phyloP scores from a whole-genome alignment of 768 basidiomycete species.

The Mycena rosella region DNA sequence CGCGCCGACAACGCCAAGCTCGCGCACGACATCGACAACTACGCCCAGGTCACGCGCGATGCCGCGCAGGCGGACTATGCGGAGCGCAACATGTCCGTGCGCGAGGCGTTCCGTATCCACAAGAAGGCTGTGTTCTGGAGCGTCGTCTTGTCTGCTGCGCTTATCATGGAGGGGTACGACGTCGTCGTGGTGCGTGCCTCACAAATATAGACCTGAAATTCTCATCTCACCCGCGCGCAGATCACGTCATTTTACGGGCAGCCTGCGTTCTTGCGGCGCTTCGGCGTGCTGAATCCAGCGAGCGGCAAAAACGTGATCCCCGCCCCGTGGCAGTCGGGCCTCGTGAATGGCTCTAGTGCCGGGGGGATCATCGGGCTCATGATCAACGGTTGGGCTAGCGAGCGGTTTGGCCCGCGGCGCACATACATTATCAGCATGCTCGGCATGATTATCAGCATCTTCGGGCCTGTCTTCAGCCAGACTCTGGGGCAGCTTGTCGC shows the following conservation, averaged over 20 bases:
- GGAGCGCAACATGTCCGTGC: constrained; percentile 37
- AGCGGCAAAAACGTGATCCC: constrained; percentile 32
- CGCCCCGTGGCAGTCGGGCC: constrained; percentile 40
- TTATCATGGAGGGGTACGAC: constrained; percentile 44
- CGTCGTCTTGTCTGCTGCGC: constrained; percentile 38
- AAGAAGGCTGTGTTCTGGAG: constrained; percentile 42
- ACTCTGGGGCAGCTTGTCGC: constrained; percentile 20
- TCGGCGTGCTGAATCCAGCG: constrained; percentile 32
- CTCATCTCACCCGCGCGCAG: not conserved
- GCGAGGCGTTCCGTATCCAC: constrained; percentile 39
- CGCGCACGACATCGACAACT: constrained; percentile 35
- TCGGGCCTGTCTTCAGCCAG: constrained; percentile 33
- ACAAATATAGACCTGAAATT: not conserved
- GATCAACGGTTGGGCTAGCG: constrained; percentile 37
- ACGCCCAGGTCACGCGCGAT: constrained; percentile 30
- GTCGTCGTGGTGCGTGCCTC: constrained; percentile 38
- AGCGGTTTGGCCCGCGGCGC: constrained; percentile 38
- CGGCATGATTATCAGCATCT: constrained; percentile 34
- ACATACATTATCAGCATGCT: constrained; percentile 37
- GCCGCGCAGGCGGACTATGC: constrained; percentile 37
- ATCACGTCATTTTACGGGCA: constrained; percentile 33
- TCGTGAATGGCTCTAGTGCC: constrained; percentile 35
- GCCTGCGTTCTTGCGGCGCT: constrained; percentile 38
- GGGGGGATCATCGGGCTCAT: constrained; percentile 41
- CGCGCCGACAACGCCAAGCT: constrained; percentile 44